Evolutionary conservation across 352 stramenopile genomes (phyloP).

Genomic region (Globisporangium parvum): DNA sequence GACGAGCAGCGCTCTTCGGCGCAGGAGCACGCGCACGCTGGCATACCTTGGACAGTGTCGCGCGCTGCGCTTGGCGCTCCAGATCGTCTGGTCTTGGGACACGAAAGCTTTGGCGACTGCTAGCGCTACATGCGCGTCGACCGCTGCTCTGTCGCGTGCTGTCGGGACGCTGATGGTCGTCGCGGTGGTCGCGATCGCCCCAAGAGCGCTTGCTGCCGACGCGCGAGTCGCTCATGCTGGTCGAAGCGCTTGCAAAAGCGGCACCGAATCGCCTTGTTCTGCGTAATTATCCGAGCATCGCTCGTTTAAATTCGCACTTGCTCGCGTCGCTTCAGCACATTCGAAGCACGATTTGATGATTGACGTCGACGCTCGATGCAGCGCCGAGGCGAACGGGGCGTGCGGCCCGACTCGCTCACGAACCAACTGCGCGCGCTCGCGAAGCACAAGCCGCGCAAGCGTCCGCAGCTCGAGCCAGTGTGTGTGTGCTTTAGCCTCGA

Average conservation of each 20-base stretch:
- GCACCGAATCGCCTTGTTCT: too few species aligned
- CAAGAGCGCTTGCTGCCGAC: constrained; percentile 6
- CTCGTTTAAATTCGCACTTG: too few species aligned
- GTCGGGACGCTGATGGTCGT: neutral
- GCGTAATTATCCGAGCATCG: too few species aligned
- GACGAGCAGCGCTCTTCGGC: neutral
- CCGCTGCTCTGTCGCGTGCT: neutral
- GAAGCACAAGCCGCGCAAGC: constrained; percentile 27
- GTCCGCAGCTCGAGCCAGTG: constrained; percentile 20
- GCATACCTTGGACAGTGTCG: constrained; percentile 12
- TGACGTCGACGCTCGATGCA: neutral
- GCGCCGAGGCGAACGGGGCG: constrained; percentile 18
- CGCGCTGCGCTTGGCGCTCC: constrained; percentile 15
- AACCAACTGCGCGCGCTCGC: constrained; percentile 28
- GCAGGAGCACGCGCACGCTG: neutral
- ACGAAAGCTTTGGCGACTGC: constrained; percentile 15
- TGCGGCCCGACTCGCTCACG: constrained; percentile 40
- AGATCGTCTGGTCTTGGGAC: constrained; percentile 24
- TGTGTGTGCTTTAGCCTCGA: neutral
- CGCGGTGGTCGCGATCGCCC: constrained; percentile 1
- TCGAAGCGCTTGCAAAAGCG: too few species aligned
- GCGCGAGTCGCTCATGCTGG: neutral
- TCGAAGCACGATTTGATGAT: neutral
- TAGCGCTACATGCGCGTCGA: too few species aligned
- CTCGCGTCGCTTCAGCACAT: constrained; percentile 1